Evolutionary conservation across 2,329 filamentous ascomycete species (phyloP), one percentile per base, ranked within the genome.

Genomic region (Exophiala sp.): DNA sequence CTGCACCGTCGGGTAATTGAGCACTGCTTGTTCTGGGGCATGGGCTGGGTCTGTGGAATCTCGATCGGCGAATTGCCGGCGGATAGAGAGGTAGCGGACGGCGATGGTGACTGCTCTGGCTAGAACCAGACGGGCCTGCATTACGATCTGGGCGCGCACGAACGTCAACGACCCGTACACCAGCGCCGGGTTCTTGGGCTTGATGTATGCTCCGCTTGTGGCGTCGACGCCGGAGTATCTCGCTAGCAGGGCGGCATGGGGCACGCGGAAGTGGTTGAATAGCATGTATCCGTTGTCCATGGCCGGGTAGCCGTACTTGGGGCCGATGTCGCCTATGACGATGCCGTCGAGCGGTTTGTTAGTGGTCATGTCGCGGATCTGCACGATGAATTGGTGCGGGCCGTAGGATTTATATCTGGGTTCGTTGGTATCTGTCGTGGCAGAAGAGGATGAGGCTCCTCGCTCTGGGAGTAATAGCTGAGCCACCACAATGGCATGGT

Each of bases 251-350:
- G 73, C 73, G 30, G 68, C 70, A 60, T 74, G 71, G 10, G 73
- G 71, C 3, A 77, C 62, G 23, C 69, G 64, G 55, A 69, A 67
- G 35, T 73, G 64, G 50, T 76, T 63, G 62, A 77, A 77, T 3
- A 78, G 66, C 71, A 76, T 73, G 60, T 77, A 77, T 0, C 71
- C 74, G 49, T 77, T 77, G 51, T 77, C 73, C 73, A 75, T 75
- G 2, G 68, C 68, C 18, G 72, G 68, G 54, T 77, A 77, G 7
- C 74, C 75, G 58, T 77, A 76, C 50, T 77, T 78, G n/a, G 74
- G 73, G 2, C 75, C 75, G 56, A 78, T 76, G 52, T 78, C 74
- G n/a, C 74, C 74, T 13, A 78, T 71, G 2, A 72, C 68, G 46
- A 78, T 73, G 1, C 73, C 73, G 3, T 67, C 56, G 3, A 76